Evolutionary conservation across 108 stramenopile species (phyloP).

Genomic region (Pelagomonas calceolata): DNA sequence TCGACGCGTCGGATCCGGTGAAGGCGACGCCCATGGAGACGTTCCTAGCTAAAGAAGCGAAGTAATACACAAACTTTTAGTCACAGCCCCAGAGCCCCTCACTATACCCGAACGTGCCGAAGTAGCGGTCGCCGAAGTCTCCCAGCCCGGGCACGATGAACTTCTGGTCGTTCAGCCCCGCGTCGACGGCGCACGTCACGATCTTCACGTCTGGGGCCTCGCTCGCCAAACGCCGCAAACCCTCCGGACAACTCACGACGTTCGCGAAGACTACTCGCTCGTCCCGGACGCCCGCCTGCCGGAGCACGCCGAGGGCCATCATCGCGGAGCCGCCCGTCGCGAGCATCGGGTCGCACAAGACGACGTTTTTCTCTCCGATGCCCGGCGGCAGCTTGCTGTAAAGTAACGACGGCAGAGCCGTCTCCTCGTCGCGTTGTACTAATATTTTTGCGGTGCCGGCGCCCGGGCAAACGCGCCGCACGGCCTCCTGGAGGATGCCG

Average conservation of each 20-base stretch:
- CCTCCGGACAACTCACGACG: conserved; percentile 91
- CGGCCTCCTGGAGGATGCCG: conserved; percentile 71
- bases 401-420: conserved; percentile 58
- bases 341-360: conserved; percentile 97
- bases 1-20: too few species aligned
- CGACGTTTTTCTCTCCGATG: conserved; percentile 52
- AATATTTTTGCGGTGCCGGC: conserved; percentile 79
- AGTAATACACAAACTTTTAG: neutral
- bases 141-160: conserved; percentile 95
- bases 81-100: conserved; percentile 3
- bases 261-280: conserved; percentile 76
- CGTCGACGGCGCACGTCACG: conserved; percentile 80
- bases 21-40: too few species aligned
- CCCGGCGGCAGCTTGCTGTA: conserved; percentile 82
- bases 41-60: too few species aligned
- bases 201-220: conserved; percentile 59
- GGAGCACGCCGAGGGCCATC: conserved; percentile 62
- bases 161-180: conserved; percentile 75
- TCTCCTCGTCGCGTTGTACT: conserved; percentile 88
- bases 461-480: conserved; percentile 62
- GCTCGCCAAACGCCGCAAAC: conserved; percentile 45
- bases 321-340: conserved; percentile 88
- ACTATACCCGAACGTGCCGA: conserved; percentile 41
- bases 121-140: conserved; percentile 92
- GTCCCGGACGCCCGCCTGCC: conserved; percentile 49